Conservation (phyloP, 768 basidiomycete species). For the Termitomyces bulborhizus region DNA sequence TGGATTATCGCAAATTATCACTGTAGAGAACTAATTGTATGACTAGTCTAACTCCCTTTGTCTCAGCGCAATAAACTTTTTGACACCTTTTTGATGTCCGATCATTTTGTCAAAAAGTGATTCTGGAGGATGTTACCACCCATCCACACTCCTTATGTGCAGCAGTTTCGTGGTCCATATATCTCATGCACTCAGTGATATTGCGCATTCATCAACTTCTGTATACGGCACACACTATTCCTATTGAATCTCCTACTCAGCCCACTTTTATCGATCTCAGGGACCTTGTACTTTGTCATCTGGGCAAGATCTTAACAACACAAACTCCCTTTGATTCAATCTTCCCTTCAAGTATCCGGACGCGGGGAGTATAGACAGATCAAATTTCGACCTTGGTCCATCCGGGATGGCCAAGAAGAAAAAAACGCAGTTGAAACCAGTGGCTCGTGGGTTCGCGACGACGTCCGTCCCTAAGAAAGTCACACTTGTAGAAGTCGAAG, state of each 20-base stretch:
- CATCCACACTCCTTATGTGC: constrained; percentile 12
- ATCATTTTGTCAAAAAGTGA: constrained; percentile 10
- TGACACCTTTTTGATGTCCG: constrained; percentile 7
- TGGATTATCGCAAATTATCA: neutral
- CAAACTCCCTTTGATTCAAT: neutral
- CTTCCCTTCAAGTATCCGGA: neutral
- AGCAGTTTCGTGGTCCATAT: constrained; percentile 11
- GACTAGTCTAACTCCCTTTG: neutral
- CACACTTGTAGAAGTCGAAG: constrained; percentile 21
- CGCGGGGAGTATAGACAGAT: constrained; percentile 4
- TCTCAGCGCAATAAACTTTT: neutral
- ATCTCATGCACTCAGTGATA: constrained; percentile 15
- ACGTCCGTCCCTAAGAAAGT: constrained; percentile 80
- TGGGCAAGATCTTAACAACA: neutral
- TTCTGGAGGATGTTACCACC: constrained; percentile 2
- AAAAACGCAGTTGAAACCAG: constrained; percentile 73
- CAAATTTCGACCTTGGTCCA: constrained; percentile 12
- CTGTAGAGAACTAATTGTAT: neutral
- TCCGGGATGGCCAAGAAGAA: constrained; percentile 74
- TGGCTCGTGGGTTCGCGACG: constrained; percentile 73
- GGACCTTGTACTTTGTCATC: neutral
- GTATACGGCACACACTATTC: constrained; percentile 9
- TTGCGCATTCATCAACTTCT: constrained; percentile 2
- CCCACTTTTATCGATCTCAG: constrained; percentile 1
- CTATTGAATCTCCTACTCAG: constrained; percentile 6